Percentiles rank a stretch among this genome's conserved stretches.
Evolutionary conservation across 2,329 filamentous ascomycete genomes (phyloP).

Genomic region (Curvularia eragrostidis): DNA sequence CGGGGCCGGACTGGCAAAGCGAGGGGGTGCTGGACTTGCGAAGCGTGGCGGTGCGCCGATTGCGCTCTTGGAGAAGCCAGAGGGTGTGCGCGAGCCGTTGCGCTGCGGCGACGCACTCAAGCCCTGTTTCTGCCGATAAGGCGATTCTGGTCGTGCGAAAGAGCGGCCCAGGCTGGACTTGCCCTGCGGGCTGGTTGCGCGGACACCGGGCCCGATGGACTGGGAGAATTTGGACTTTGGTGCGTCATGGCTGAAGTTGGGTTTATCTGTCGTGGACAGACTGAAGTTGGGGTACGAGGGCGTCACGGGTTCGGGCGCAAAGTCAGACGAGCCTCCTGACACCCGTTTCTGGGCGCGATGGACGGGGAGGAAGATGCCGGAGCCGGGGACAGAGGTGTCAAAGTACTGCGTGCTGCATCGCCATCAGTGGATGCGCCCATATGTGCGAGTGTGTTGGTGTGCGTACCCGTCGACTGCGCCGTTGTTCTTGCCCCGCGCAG

Average conservation of each 20-base stretch:
- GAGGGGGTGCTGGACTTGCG: constrained; percentile 65
- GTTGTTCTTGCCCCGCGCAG: constrained; percentile 87
- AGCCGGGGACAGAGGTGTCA: constrained; percentile 74
- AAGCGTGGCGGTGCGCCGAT: constrained; percentile 63
- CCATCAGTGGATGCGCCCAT: constrained; percentile 18
- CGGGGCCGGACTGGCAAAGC: constrained; percentile 66
- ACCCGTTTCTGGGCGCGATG: constrained; percentile 77
- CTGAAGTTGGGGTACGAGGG: constrained; percentile 64
- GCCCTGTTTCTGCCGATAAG: constrained; percentile 66
- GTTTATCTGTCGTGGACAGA: constrained; percentile 61
- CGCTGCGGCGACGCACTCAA: constrained; percentile 58
- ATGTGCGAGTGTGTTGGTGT: not conserved
- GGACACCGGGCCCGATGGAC: constrained; percentile 75
- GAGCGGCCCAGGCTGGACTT: constrained; percentile 72
- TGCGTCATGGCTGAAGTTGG: constrained; percentile 53
- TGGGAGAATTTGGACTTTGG: constrained; percentile 88
- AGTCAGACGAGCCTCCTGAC: constrained; percentile 61
- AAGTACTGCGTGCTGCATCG: constrained; percentile 72
- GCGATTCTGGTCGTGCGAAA: constrained; percentile 87
- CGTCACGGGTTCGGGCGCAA: constrained; percentile 73
- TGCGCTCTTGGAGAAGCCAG: constrained; percentile 60
- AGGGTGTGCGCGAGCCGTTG: constrained; percentile 61
- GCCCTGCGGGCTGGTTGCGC: constrained; percentile 73
- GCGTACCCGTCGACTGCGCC: constrained; percentile 92
- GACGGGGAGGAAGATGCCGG: constrained; percentile 92